Conservation (phyloP, 257 asterid species). For the Solanum peruvianum region DNA sequence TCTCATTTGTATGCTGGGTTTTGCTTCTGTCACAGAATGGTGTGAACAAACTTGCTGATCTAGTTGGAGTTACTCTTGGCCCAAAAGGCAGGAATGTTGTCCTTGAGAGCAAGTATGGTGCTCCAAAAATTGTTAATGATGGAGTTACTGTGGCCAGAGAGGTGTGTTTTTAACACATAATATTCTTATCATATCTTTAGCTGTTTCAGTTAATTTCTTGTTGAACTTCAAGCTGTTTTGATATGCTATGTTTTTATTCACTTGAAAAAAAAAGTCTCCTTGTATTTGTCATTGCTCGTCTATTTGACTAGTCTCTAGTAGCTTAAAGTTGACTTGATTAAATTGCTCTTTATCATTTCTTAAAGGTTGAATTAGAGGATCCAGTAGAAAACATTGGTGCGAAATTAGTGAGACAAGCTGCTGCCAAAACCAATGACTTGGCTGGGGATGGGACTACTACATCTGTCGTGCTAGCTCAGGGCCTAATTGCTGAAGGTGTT, state of each 20-base stretch:
- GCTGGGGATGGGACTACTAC: constrained; percentile 99
- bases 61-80: constrained; percentile 95
- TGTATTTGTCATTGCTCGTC: background rate
- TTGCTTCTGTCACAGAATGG: constrained; percentile 44
- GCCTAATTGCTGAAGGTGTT: constrained; percentile 95
- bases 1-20: background rate
- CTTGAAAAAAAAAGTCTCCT: background rate
- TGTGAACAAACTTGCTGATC: constrained; percentile 87
- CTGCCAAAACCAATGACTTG: constrained; percentile 93
- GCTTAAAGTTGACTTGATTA: background rate
- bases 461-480: constrained; percentile 97
- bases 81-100: constrained; percentile 98
- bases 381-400: constrained; percentile 98
- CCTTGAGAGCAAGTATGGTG: constrained; percentile 93
- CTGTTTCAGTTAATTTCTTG: background rate
- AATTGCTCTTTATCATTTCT: background rate
- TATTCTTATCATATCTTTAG: background rate
- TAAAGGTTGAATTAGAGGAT: constrained; percentile 89
- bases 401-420: constrained; percentile 93
- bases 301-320: too few species aligned
- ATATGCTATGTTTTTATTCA: background rate
- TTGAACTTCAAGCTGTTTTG: background rate
- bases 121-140: constrained; percentile 94
- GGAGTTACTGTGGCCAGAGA: constrained; percentile 95
- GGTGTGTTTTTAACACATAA: constrained; percentile 20